Base-by-base conservation (phyloP, 2,329 filamentous ascomycete species). In the Chrysoporthe austroafricana region DNA sequence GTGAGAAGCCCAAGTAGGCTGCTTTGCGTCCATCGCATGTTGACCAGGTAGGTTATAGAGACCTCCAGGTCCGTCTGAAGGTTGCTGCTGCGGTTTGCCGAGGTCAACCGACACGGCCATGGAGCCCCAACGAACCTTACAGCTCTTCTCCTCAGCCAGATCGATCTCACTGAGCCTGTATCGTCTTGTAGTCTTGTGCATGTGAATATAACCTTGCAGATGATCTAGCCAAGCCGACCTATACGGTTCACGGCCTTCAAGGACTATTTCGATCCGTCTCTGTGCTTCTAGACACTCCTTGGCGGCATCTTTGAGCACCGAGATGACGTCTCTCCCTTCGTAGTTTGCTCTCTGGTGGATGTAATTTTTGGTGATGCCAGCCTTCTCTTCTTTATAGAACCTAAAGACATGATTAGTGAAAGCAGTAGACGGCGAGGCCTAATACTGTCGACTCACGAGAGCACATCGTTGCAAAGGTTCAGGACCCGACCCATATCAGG, bases 361-460 rank as follows among this genome's bases (percentile, higher is more conserved):
- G 21, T 64, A 64, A 36, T 64, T 64, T 36, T 57, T 44, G 14
- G 16, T 64, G 4, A 57, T 39, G 6, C 62, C 62, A 21, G 62
- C 62, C 5, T 18, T 36, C 26, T 64, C 62, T 57, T 64, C 62
- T n/a, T 64, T 64, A 5, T 64, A 64, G 21, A 64, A 64, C 4
- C 62, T 64, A n/a, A 7, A 16, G 43, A 18, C n/a, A 1, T 32
- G 0, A 11, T 39, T 14, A 64, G 16, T 34, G 18, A 2, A 56
- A 11, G 6, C 4, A 8, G 8, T 26, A 7, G 14, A 32, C 3
- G 32, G 7, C 48, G 18, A 2, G 26, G 26, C 32, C 5, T 7
- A 5, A 11, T 6, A 16, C 14, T 2, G 2, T 36, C 7, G 32
- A n/a, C 62, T 64, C 36, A 64, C 62, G 62, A 64, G 11, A 64